These are phyloP conservation scores for Suillus brevipes DNA, from an alignment of 768 basidiomycete species.

Conservation along the genomic window DNA sequence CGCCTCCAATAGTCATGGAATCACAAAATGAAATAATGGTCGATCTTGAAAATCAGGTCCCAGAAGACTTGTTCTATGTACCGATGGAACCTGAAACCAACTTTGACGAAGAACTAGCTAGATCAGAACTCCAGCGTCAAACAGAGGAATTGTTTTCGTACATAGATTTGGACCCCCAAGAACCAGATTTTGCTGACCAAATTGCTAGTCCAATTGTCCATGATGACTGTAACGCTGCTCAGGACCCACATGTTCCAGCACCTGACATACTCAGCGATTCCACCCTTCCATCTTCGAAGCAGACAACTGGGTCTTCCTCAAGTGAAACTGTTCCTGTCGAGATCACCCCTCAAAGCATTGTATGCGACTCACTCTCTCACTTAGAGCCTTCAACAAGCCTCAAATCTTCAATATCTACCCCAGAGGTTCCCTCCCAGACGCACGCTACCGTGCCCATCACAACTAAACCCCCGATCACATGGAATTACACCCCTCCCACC, in stretches of 20 bases:
- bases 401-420: neutral
- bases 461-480: neutral
- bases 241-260: neutral
- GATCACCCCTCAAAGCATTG: neutral
- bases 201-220: neutral
- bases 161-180: neutral
- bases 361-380: neutral
- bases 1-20: neutral
- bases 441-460: neutral
- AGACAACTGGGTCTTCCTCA: neutral
- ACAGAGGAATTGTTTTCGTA: neutral
- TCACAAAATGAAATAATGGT: neutral
- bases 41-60: neutral
- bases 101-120: neutral
- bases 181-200: neutral
- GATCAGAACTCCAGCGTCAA: slow-evolving; percentile 4
- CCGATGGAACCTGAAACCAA: neutral
- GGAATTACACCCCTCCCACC: slow-evolving; percentile 1
- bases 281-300: no score
- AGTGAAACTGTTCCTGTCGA: neutral
- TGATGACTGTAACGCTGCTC: neutral
- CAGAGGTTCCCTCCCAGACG: neutral
- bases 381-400: neutral
- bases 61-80: neutral
- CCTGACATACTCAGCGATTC: neutral